Percentiles rank a stretch among this genome's conserved stretches.
Conservation (phyloP, 768 basidiomycete genomes). For the Tulasnella sp. region DNA sequence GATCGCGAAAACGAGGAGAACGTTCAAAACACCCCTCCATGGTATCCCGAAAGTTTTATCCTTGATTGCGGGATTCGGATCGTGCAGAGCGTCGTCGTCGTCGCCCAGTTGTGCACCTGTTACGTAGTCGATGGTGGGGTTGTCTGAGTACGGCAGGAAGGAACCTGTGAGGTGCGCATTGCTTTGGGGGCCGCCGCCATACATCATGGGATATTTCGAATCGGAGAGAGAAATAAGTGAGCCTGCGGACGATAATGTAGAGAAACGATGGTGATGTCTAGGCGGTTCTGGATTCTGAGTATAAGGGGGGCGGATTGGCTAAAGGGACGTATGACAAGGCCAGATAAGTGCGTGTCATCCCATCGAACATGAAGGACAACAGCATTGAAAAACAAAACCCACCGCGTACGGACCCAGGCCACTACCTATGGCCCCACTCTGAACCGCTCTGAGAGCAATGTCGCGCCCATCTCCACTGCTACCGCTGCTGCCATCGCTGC, state of each 20-base stretch:
- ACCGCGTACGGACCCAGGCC: slow-evolving; percentile 17
- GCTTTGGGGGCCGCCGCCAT: neutral
- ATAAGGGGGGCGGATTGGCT: neutral
- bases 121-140: slow-evolving; percentile 1
- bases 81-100: slow-evolving; percentile 64
- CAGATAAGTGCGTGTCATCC: neutral
- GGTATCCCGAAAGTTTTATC: slow-evolving; percentile 29
- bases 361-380: neutral
- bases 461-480: neutral
- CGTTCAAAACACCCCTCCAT: slow-evolving; percentile 51
- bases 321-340: neutral
- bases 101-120: slow-evolving; percentile 1
- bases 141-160: slow-evolving; percentile 15
- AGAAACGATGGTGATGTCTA: slow-evolving; percentile 16
- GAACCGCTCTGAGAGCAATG: slow-evolving; percentile 8
- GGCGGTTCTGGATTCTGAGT: too few relatives aligned
- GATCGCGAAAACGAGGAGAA: slow-evolving; percentile 55
- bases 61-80: slow-evolving; percentile 38
- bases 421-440: slow-evolving; percentile 14
- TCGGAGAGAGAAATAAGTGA: slow-evolving; percentile 17
- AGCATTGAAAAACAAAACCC: slow-evolving; percentile 4
- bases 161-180: neutral
- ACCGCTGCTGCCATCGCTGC: neutral
- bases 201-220: slow-evolving; percentile 16
- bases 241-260: slow-evolving; percentile 15